Evolutionary conservation across 2,329 filamentous ascomycete genomes (phyloP), one percentile per base, ranked within the genome.

Genomic region (Cladorrhinum sp.): DNA sequence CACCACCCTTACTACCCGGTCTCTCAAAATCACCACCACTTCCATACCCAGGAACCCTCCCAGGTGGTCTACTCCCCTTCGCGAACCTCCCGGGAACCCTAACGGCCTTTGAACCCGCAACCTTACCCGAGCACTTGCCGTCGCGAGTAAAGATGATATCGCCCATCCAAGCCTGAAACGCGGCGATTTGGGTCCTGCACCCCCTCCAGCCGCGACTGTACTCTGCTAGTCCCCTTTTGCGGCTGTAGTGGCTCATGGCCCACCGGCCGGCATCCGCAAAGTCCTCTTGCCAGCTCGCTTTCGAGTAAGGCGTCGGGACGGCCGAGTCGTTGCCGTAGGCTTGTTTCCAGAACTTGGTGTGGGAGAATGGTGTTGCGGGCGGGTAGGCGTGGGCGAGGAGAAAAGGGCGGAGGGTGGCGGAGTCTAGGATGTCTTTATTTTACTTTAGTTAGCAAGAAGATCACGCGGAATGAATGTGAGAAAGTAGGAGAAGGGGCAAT

Each of bases 211-310:
- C 64, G 3, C 16, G 4, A 16, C 57, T 62, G 22, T 63, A 65
- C 24, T 16, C 50, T 8, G 2, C 22, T 41, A 65, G 25, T 1
- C 61, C 62, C 10, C 50, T 61, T 8, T 10, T 20, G 2, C 59
- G 50, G 5, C 22, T 49, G 38, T 63, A 38, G 53, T 64, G 55
- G 29, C 59, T 64, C 49, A 66, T 50, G 5, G 57, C 58, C 62
- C 63, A 63, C 20, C 64, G 54, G 16, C 63, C 61, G 7, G 61
- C 59, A 36, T 66, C 64, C 25, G 64, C 64, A 50, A 66, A 66
- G 48, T 55, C 41, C 55, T 66, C 64, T 36, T 60, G 57, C 59
- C 41, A 55, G 16, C 50, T 57, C 1, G 56, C 52, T n/a, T 50
- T 20, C 1, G 64, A 53, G 56, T 66, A 66, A 18, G 57, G 24